Conservation (phyloP, 805 yeast species). For the Naumovozyma dairenensis region DNA sequence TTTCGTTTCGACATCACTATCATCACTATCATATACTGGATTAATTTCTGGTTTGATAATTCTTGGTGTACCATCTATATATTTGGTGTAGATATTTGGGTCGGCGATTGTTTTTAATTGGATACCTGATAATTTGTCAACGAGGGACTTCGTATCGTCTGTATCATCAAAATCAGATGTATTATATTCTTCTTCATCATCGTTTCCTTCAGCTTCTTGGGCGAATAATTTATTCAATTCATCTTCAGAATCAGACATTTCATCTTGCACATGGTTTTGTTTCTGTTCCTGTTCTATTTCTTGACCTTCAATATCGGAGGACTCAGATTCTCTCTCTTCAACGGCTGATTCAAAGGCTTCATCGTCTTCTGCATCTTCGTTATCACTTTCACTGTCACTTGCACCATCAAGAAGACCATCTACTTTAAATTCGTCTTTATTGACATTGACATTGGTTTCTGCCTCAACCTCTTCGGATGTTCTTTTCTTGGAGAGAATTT, state of each 20-base stretch:
- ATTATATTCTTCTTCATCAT: conserved; percentile 18
- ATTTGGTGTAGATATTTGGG: conserved; percentile 38
- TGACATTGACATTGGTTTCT: conserved; percentile 15
- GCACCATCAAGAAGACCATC: conserved; percentile 9
- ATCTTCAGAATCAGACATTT: conserved; percentile 45
- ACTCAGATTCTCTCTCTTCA: conserved; percentile 9
- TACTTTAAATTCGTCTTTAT: conserved; percentile 9
- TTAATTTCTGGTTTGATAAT: conserved; percentile 79
- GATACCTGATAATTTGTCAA: conserved; percentile 46
- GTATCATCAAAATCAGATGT: conserved; percentile 26
- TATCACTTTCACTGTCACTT: conserved; percentile 17
- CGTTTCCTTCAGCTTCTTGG: conserved; percentile 33
- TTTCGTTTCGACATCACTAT: conserved; percentile 67
- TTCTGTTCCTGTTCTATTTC: conserved; percentile 12
- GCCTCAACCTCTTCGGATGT: conserved; percentile 12
- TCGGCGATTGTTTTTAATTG: conserved; percentile 42
- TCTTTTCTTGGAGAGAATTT: conserved; percentile 14
- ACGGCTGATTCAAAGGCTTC: conserved; percentile 11
- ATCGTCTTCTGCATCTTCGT: conserved; percentile 15
- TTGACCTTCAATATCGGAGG: conserved; percentile 14
- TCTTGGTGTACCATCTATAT: conserved; percentile 74
- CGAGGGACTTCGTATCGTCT: conserved; percentile 40
- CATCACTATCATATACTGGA: conserved; percentile 93
- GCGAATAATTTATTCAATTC: conserved; percentile 56
- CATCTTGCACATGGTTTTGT: conserved; percentile 8